Conservation (phyloP, 768 basidiomycete genomes). For the Boletus bicolor region DNA sequence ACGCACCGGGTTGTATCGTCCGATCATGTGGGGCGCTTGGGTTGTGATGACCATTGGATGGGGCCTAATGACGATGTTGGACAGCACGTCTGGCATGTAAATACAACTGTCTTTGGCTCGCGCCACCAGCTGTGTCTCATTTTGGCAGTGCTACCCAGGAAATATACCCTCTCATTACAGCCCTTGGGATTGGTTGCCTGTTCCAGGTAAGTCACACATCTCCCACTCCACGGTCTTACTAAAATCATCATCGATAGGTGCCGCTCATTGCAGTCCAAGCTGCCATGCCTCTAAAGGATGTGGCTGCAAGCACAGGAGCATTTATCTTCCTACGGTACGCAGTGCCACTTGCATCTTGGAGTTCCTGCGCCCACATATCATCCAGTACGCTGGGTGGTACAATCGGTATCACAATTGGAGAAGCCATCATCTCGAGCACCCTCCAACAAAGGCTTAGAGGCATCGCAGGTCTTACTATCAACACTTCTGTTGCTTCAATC, state of each 20-base stretch:
- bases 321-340: slow-evolving; percentile 33
- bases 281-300: slow-evolving; percentile 45
- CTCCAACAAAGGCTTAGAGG: slow-evolving; percentile 14
- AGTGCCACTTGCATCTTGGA: not conserved
- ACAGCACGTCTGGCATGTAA: slow-evolving; percentile 30
- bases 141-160: slow-evolving; percentile 29
- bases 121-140: not conserved
- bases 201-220: slow-evolving; percentile 26
- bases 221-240: not conserved
- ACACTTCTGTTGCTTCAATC: slow-evolving; percentile 43
- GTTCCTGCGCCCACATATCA: not conserved
- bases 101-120: not conserved
- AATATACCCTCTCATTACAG: slow-evolving; percentile 32
- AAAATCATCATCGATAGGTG: slow-evolving; percentile 5
- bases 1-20: slow-evolving; percentile 29
- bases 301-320: slow-evolving; percentile 41
- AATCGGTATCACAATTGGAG: slow-evolving; percentile 69
- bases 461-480: slow-evolving; percentile 27
- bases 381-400: slow-evolving; percentile 67
- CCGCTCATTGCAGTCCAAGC: slow-evolving; percentile 40
- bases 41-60: slow-evolving; percentile 32
- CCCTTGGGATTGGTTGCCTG: slow-evolving; percentile 33
- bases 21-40: slow-evolving; percentile 31
- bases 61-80: slow-evolving; percentile 37
- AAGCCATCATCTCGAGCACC: slow-evolving; percentile 65